Conservation (phyloP, 352 stramenopile genomes). For the Phytophthora megakarya region DNA sequence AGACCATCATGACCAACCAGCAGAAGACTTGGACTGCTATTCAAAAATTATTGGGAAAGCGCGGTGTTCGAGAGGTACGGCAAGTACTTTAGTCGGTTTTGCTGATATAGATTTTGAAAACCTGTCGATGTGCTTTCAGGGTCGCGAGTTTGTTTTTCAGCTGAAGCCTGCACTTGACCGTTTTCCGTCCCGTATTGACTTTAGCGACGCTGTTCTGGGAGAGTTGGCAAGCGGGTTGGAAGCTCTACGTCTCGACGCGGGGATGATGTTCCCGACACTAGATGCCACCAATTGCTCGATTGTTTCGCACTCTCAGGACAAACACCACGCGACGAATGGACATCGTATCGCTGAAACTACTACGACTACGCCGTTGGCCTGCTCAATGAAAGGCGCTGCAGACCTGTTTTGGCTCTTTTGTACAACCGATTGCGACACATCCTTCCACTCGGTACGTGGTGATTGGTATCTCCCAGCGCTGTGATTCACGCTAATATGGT, state of each 20-base stretch:
- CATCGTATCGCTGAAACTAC: slow-evolving; percentile 14
- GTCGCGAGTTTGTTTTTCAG: slow-evolving; percentile 7
- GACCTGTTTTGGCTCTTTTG: slow-evolving; percentile 20
- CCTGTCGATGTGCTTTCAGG: background rate
- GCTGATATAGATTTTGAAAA: background rate
- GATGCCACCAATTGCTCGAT: background rate
- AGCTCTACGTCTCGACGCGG: background rate
- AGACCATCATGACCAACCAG: slow-evolving; percentile 18
- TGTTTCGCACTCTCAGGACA: slow-evolving; percentile 3
- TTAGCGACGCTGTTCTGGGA: slow-evolving; percentile 4
- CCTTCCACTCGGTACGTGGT: slow-evolving; percentile 22
- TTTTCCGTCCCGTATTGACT: background rate
- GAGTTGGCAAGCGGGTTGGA: slow-evolving; percentile 9
- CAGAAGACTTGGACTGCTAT: slow-evolving; percentile 9
- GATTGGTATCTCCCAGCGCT: background rate
- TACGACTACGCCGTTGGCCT: slow-evolving; percentile 21
- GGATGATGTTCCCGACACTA: background rate
- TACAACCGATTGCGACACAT: slow-evolving; percentile 11
- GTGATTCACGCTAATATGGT: background rate
- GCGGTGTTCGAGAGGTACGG: slow-evolving; percentile 9
- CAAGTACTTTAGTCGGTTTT: background rate
- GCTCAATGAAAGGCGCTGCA: slow-evolving; percentile 13
- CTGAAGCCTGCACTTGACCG: background rate
- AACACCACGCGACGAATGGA: background rate
- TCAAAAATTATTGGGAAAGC: slow-evolving; percentile 7